These are phyloP conservation scores for Gonapodya prolifera DNA, from an alignment of 192 early-diverging fungal species.

Conservation along the genomic window DNA sequence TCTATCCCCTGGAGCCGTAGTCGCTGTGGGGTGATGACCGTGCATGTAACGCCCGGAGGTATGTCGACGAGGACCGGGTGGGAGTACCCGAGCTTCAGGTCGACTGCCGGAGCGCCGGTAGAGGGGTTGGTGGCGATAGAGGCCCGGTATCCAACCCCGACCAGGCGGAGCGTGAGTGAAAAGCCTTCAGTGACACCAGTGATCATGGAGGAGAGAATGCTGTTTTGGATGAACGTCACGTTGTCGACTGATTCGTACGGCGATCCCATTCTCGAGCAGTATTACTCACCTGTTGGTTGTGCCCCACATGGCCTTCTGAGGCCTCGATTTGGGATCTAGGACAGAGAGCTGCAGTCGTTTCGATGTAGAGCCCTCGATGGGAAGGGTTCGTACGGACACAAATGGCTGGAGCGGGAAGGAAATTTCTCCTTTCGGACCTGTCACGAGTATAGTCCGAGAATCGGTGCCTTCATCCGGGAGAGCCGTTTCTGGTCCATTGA, in stretches of 20 bases:
- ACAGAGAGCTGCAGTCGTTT: conserved; percentile 30
- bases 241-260: too few species aligned
- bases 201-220: conserved; percentile 76
- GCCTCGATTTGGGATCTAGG: conserved; percentile 41
- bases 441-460: not conserved
- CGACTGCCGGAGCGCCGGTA: conserved; percentile 28
- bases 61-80: conserved; percentile 68
- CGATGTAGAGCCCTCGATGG: not conserved
- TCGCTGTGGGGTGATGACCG: conserved; percentile 66
- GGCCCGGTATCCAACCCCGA: conserved; percentile 91
- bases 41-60: conserved; percentile 64
- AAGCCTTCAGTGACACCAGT: conserved; percentile 83
- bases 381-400: not conserved
- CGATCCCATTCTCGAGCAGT: too few species aligned
- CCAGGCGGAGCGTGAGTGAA: conserved; percentile 65
- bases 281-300: conserved; percentile 81
- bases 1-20: conserved; percentile 72
- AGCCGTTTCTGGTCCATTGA: too few species aligned
- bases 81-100: conserved; percentile 77
- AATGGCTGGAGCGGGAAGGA: not conserved
- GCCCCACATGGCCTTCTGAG: conserved; percentile 91
- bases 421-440: not conserved
- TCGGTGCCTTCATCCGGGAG: too few species aligned
- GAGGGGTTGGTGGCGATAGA: conserved; percentile 45
- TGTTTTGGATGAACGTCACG: too few species aligned